Percentiles rank a stretch among this genome's conserved stretches.
Conservation (phyloP, 768 basidiomycete genomes). For the Suillus variegatus region DNA sequence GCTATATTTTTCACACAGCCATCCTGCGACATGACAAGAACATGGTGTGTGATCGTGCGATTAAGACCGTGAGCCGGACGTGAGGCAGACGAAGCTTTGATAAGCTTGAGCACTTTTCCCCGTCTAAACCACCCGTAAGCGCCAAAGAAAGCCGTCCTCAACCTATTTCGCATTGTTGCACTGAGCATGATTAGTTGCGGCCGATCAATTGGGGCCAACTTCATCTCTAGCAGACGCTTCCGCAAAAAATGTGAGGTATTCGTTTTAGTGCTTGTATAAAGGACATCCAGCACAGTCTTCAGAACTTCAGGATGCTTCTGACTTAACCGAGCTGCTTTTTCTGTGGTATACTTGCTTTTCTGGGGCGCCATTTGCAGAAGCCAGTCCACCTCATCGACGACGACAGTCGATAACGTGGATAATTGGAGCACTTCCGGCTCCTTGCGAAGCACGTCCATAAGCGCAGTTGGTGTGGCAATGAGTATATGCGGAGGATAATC, state of each 20-base stretch:
- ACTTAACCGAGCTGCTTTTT: slow-evolving; percentile 44
- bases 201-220: slow-evolving; percentile 16
- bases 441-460: slow-evolving; percentile 54
- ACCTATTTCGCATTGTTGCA: slow-evolving; percentile 63
- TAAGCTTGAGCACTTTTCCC: slow-evolving; percentile 35
- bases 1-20: slow-evolving; percentile 56
- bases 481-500: slow-evolving; percentile 62
- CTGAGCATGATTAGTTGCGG: slow-evolving; percentile 71
- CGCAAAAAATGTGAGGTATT: background rate
- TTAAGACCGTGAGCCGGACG: slow-evolving; percentile 27
- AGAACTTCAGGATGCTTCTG: slow-evolving; percentile 59
- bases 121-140: slow-evolving; percentile 61
- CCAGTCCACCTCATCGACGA: slow-evolving; percentile 79
- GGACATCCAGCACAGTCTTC: slow-evolving; percentile 55
- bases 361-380: slow-evolving; percentile 57
- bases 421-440: slow-evolving; percentile 48
- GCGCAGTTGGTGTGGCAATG: slow-evolving; percentile 70
- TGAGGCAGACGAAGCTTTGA: slow-evolving; percentile 27
- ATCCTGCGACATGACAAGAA: slow-evolving; percentile 59
- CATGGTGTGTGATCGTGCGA: slow-evolving; percentile 47
- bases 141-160: slow-evolving; percentile 40
- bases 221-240: slow-evolving; percentile 15
- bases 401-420: slow-evolving; percentile 52
- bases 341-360: slow-evolving; percentile 39
- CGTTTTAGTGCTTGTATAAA: slow-evolving; percentile 44